A percentile compares a stretch with the other conserved stretches of the same genome.
Evolutionary conservation across 805 yeast genomes (phyloP).

Genomic region (Wickerhamiella allomyrinae): DNA sequence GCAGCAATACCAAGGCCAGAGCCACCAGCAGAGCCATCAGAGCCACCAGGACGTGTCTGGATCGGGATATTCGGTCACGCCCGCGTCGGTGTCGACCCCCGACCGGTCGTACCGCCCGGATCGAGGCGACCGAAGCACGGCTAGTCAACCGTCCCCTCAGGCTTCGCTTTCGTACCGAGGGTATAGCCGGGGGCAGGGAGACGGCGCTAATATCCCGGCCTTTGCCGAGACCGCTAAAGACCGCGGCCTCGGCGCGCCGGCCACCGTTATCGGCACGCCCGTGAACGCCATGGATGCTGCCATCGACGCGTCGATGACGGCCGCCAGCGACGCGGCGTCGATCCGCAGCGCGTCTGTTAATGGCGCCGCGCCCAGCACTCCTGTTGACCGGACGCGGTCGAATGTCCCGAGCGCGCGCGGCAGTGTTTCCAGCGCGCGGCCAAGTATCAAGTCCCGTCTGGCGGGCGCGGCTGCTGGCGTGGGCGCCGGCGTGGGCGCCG

Average conservation of each 20-base stretch:
- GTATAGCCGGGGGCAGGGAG: background rate
- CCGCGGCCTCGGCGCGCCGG: conserved; percentile 5
- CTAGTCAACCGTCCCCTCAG: background rate
- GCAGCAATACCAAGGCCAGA: background rate
- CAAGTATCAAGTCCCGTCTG: background rate
- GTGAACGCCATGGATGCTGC: background rate
- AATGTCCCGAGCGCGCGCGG: background rate
- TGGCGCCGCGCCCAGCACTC: background rate
- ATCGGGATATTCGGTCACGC: no score
- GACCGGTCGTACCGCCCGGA: background rate
- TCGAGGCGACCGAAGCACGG: background rate
- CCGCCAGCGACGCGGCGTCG: background rate
- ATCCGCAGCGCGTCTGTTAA: conserved; percentile 3
- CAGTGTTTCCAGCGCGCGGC: conserved; percentile 1
- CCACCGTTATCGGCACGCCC: background rate
- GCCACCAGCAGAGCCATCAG: background rate
- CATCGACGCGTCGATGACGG: conserved; percentile 1
- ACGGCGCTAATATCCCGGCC: background rate
- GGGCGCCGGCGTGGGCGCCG: background rate
- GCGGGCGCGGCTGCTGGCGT: background rate
- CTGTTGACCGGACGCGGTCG: no score
- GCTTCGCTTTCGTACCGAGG: background rate
- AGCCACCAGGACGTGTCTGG: background rate
- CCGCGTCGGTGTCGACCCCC: background rate
- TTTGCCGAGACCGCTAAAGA: background rate